Base-by-base conservation (phyloP, 129 eudicot species). In the Arctium lappa region DNA sequence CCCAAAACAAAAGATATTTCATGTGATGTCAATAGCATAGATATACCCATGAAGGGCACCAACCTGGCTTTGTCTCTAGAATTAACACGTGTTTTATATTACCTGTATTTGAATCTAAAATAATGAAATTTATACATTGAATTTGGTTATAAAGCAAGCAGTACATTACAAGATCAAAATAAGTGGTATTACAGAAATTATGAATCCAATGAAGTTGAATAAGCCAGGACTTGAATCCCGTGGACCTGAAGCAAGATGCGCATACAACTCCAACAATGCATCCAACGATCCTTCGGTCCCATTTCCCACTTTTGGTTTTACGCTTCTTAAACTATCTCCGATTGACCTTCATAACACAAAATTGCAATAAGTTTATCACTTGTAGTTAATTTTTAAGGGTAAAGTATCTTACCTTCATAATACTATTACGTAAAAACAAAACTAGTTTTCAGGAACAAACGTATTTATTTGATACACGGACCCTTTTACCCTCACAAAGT, bases 221-320 rank as follows among this genome's bases (percentile, higher is more conserved):
- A 84, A 79, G 62, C 39, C 8, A 32, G 80, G 62, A 33, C 60
- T 72, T 22, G 84, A 80, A 80, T 80, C 75, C 12, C 62, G 27
- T 60, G 27, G 2, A 16, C 29, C 68, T 0, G 87, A 84, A n/a
- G 87, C 87, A 32, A 84, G 76, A 40, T 36, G 80, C 0, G 87
- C 83, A 8, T 84, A 84, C 80, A 84, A 84, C 1, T 84, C 83
- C 40, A 62, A 63, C 71, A 84, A 44, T 8, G 87, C 87, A 7
- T 84, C 65, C 31, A 84, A 68, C 65, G 87, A 77, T 29, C 77
- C 86, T 39, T 70, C 38, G 7, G 82, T 84, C 75, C 74, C 33
- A 10, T 84, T 84, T 29, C 75, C 33, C 6, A 83, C 87, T 62
- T 84, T 79, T 10, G 76, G 60, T 73, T 79, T 79, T 62, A 84